phyloP scores from a whole-genome alignment of 805 yeast species.

The Saccharomycopsis babjevae region DNA sequence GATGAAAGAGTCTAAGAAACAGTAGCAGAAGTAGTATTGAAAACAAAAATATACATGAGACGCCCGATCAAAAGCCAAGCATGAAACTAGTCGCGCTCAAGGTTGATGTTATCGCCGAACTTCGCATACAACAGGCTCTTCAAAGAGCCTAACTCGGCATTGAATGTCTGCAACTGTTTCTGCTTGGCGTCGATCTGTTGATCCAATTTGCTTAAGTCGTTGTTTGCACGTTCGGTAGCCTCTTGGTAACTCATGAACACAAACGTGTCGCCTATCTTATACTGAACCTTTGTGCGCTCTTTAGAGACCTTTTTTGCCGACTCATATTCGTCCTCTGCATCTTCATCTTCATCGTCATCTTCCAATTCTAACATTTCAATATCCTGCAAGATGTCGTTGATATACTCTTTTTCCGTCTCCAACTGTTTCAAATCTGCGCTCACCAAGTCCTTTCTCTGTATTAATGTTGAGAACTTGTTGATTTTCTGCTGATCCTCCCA shows the following conservation, averaged over 20 bases:
- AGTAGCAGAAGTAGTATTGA: too few relatives aligned
- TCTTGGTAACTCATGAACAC: constrained; percentile 56
- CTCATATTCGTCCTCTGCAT: constrained; percentile 28
- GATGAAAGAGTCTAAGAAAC: too few relatives aligned
- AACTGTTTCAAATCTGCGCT: constrained; percentile 38
- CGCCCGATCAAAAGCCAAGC: too few relatives aligned
- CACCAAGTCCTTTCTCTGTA: constrained; percentile 55
- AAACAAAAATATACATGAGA: too few relatives aligned
- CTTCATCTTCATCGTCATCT: constrained; percentile 21
- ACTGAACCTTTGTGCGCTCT: constrained; percentile 31
- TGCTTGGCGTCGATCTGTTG: constrained; percentile 37
- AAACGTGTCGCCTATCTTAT: constrained; percentile 75
- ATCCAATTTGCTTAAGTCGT: constrained; percentile 46
- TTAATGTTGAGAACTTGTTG: constrained; percentile 78
- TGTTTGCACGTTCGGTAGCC: constrained; percentile 59
- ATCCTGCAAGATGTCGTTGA: constrained; percentile 79
- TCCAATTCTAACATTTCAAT: constrained; percentile 63
- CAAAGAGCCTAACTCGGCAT: constrained; percentile 45
- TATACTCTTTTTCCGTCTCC: constrained; percentile 69
- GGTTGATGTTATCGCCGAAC: constrained; percentile 81
- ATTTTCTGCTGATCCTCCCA: constrained; percentile 86
- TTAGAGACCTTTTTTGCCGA: neutral
- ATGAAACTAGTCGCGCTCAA: constrained; percentile 40
- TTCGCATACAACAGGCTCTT: constrained; percentile 75
- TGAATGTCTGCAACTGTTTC: constrained; percentile 38